phyloP scores from a whole-genome alignment of 768 basidiomycete species.

The Lentinula sp. region DNA sequence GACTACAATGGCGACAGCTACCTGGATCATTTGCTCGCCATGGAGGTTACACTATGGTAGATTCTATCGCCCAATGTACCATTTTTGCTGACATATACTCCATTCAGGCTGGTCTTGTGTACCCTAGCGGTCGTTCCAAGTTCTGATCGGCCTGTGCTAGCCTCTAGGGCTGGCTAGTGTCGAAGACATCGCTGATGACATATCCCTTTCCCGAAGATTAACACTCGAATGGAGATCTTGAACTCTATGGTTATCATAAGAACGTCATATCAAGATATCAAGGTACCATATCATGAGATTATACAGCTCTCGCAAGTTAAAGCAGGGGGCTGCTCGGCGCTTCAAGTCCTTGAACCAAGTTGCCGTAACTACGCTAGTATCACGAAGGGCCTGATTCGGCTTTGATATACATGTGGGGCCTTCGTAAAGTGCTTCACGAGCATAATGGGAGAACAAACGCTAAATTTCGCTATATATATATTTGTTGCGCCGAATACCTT shows the following conservation, averaged over 20 bases:
- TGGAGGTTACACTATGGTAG: no score
- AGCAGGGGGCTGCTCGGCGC: background rate
- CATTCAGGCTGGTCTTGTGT: background rate
- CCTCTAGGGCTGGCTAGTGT: no score
- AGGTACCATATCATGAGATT: background rate
- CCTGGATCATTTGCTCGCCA: no score
- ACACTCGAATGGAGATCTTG: no score
- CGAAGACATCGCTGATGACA: no score
- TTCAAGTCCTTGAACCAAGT: background rate
- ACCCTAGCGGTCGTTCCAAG: no score
- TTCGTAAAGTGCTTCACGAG: background rate
- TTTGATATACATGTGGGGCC: background rate
- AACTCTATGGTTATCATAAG: background rate
- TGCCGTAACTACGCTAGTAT: background rate
- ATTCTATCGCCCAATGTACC: background rate
- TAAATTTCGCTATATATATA: background rate
- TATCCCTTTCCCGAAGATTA: no score
- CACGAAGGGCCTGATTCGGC: background rate
- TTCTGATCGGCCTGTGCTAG: no score
- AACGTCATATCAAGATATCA: background rate
- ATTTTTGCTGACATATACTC: background rate
- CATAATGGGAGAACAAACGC: conserved; percentile 1
- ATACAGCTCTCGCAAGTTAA: background rate
- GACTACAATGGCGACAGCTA: background rate
- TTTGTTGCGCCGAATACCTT: background rate